These are phyloP conservation scores for Globisporangium uncinulatum DNA, from an alignment of 352 stramenopile genomes.

Conservation along the genomic window DNA sequence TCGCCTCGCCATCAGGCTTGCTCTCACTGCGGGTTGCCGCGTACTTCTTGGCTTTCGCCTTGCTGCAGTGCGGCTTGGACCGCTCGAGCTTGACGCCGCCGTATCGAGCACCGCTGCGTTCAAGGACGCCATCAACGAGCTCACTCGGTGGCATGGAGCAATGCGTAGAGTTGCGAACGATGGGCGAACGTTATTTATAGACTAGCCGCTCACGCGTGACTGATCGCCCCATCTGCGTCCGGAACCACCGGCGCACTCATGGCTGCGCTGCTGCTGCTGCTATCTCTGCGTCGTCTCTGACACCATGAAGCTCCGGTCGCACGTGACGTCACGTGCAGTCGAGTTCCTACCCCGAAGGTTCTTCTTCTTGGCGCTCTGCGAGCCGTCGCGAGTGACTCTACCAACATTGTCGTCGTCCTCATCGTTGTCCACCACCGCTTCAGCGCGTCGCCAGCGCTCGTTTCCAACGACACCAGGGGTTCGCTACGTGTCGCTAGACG, in stretches of 20 bases:
- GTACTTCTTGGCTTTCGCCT: not conserved
- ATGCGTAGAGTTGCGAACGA: not conserved
- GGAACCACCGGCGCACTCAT: not conserved
- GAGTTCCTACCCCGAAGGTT: constrained; percentile 53
- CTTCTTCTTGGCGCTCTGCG: constrained; percentile 43
- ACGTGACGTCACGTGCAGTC: constrained; percentile 31
- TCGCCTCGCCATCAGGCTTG: not conserved
- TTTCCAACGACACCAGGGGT: constrained; percentile 35
- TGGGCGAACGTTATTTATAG: not conserved
- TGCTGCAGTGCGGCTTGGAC: not conserved
- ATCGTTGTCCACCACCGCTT: not conserved
- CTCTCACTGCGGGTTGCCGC: not conserved
- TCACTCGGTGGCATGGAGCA: not conserved
- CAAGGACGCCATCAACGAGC: not conserved
- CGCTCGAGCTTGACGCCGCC: not conserved
- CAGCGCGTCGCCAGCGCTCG: not conserved
- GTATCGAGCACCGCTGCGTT: not conserved
- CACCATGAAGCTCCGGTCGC: constrained; percentile 44
- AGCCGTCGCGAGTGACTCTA: constrained; percentile 22
- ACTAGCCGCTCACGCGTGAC: not conserved
- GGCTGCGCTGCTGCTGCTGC: not conserved
- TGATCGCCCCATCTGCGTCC: not conserved
- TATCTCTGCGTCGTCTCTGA: not conserved
- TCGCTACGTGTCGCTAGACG: constrained; percentile 37
- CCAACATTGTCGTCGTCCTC: not conserved